These are phyloP conservation scores for Camellia oleifera DNA, from an alignment of 179 eudicot species.

Conservation along the genomic window DNA sequence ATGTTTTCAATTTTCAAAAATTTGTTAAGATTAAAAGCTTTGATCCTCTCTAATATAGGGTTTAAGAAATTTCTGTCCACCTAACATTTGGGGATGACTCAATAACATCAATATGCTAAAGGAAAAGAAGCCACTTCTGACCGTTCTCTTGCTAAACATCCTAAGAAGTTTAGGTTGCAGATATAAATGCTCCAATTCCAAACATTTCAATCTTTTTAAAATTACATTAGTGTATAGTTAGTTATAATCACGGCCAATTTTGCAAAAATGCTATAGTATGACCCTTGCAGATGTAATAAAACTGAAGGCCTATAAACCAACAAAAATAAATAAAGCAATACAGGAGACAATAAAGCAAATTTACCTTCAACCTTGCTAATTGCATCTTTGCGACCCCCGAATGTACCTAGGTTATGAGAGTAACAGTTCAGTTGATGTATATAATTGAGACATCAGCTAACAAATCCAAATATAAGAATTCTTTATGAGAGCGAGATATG, in stretches of 20 bases:
- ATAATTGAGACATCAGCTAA: neutral
- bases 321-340: neutral
- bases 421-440: neutral
- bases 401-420: slow-evolving; percentile 17
- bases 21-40: neutral
- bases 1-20: neutral
- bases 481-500: too few species aligned
- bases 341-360: neutral
- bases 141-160: too few species aligned
- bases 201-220: too few species aligned
- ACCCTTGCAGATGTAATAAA: neutral
- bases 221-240: neutral
- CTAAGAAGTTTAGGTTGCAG: too few species aligned
- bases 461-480: neutral
- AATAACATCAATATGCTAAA: neutral
- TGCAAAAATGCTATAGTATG: neutral
- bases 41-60: too few species aligned
- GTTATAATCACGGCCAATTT: neutral
- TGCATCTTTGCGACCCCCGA: slow-evolving; percentile 17
- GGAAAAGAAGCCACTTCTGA: too few species aligned
- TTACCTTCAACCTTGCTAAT: slow-evolving; percentile 24
- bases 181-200: too few species aligned
- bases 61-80: neutral
- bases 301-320: neutral
- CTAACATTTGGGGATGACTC: neutral